Conservation (phyloP, 805 yeast genomes). For the Metschnikowia continentalis region DNA sequence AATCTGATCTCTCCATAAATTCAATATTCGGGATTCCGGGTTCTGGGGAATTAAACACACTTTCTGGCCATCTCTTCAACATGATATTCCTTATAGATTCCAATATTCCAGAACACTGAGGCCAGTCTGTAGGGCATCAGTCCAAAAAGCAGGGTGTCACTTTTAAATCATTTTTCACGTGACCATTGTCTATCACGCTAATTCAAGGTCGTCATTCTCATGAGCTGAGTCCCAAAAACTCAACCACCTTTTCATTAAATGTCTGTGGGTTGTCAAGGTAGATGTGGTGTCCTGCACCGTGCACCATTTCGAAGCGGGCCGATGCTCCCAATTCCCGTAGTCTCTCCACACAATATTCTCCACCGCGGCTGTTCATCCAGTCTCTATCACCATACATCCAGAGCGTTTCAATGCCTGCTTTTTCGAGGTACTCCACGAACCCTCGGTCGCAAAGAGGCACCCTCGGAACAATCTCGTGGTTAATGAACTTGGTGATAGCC, state of each 20-base stretch:
- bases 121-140: too few relatives aligned
- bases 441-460: slow-evolving; percentile 41
- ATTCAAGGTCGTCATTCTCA: background rate
- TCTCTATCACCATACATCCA: slow-evolving; percentile 43
- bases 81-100: too few relatives aligned
- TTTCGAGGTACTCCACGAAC: slow-evolving; percentile 25
- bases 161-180: background rate
- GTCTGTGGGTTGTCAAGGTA: slow-evolving; percentile 37
- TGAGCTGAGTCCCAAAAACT: slow-evolving; percentile 19
- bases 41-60: too few relatives aligned
- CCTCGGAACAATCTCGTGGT: slow-evolving; percentile 36
- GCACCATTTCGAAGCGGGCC: slow-evolving; percentile 21
- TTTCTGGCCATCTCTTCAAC: too few relatives aligned
- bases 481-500: slow-evolving; percentile 39
- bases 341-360: slow-evolving; percentile 28
- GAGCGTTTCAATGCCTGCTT: slow-evolving; percentile 21
- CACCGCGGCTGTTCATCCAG: slow-evolving; percentile 42
- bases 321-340: slow-evolving; percentile 16
- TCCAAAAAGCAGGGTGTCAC: too few relatives aligned
- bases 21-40: too few relatives aligned
- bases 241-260: slow-evolving; percentile 24
- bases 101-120: too few relatives aligned
- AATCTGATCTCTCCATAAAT: too few relatives aligned
- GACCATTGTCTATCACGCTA: background rate
- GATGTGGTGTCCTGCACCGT: slow-evolving; percentile 41